Evolutionary conservation across 2,329 filamentous ascomycete species (phyloP).

Genomic region (Ceratocystis variospora): DNA sequence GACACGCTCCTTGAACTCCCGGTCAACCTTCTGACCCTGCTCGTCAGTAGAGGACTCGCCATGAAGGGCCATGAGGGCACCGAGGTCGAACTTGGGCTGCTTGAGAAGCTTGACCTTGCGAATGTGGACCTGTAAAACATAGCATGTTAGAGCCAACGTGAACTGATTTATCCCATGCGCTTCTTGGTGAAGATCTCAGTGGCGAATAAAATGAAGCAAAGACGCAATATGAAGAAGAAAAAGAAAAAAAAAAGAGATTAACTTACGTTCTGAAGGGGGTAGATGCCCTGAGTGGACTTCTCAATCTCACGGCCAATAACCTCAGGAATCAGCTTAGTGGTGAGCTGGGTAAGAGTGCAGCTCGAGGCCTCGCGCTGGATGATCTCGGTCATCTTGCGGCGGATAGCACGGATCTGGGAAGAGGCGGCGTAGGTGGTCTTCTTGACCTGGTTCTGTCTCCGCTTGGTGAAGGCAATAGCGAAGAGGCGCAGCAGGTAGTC

Average conservation of each 20-base stretch:
- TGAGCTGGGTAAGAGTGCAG: slow-evolving; percentile 92
- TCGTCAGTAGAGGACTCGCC: slow-evolving; percentile 95
- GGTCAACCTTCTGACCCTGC: slow-evolving; percentile 94
- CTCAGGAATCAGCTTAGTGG: slow-evolving; percentile 97
- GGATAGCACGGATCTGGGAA: slow-evolving; percentile 94
- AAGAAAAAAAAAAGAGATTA: no score
- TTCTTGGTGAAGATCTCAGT: neutral
- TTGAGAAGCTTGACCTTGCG: slow-evolving; percentile 99
- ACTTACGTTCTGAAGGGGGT: slow-evolving; percentile 95
- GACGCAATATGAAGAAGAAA: neutral
- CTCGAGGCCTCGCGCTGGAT: slow-evolving; percentile 89
- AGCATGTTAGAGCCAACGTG: slow-evolving; percentile 23
- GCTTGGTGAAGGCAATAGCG: slow-evolving; percentile 98
- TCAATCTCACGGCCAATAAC: slow-evolving; percentile 99
- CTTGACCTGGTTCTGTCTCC: slow-evolving; percentile 98
- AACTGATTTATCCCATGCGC: neutral
- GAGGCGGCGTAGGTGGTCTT: slow-evolving; percentile 98
- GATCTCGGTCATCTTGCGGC: slow-evolving; percentile 99
- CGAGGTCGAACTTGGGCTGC: slow-evolving; percentile 96
- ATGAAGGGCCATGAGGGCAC: slow-evolving; percentile 88
- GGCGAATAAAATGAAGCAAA: neutral
- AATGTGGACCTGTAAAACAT: slow-evolving; percentile 71
- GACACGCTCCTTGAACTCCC: slow-evolving; percentile 98
- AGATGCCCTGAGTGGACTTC: slow-evolving; percentile 98
- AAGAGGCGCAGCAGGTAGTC: slow-evolving; percentile 99